A percentile compares a stretch with the other conserved stretches of the same genome.
These are phyloP conservation scores for Coccomyxa subellipsoidea DNA, from an alignment of 163 green algal species.

Conservation along the genomic window DNA sequence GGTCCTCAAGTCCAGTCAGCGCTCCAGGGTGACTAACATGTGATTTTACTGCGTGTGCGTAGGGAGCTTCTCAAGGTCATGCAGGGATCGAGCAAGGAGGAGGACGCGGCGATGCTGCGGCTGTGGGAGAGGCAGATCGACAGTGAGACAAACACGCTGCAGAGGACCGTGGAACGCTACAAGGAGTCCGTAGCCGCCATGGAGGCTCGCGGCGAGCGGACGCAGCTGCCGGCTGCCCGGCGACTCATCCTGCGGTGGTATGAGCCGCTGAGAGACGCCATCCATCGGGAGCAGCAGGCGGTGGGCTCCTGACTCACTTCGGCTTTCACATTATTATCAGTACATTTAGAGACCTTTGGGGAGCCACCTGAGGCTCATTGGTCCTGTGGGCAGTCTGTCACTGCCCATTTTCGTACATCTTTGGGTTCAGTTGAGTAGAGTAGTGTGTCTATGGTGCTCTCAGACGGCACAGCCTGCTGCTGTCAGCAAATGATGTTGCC, in stretches of 20 bases:
- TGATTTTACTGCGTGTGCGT: background rate
- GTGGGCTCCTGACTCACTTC: background rate
- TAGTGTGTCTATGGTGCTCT: too few relatives aligned
- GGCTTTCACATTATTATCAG: background rate
- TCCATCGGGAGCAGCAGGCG: constrained; percentile 41
- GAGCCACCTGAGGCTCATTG: background rate
- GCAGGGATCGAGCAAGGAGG: background rate
- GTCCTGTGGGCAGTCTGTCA: background rate
- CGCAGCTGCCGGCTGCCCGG: constrained; percentile 15
- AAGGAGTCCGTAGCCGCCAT: constrained; percentile 20
- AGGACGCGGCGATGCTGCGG: constrained; percentile 17
- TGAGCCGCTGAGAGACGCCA: constrained; percentile 34
- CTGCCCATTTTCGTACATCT: too few relatives aligned
- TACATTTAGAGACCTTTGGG: background rate
- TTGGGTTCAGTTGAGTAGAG: too few relatives aligned
- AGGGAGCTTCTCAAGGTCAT: background rate
- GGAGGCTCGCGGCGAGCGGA: constrained; percentile 21
- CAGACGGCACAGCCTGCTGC: too few relatives aligned
- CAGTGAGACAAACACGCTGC: constrained; percentile 42
- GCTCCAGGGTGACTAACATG: background rate
- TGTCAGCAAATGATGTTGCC: too few relatives aligned
- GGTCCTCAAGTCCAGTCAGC: too few relatives aligned
- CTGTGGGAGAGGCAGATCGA: constrained; percentile 48
- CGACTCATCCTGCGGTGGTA: constrained; percentile 46
- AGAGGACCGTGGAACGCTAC: constrained; percentile 39